These are phyloP conservation scores for Pichiaceae sp. DNA, from an alignment of 1,139 yeast genomes.

Conservation along the genomic window DNA sequence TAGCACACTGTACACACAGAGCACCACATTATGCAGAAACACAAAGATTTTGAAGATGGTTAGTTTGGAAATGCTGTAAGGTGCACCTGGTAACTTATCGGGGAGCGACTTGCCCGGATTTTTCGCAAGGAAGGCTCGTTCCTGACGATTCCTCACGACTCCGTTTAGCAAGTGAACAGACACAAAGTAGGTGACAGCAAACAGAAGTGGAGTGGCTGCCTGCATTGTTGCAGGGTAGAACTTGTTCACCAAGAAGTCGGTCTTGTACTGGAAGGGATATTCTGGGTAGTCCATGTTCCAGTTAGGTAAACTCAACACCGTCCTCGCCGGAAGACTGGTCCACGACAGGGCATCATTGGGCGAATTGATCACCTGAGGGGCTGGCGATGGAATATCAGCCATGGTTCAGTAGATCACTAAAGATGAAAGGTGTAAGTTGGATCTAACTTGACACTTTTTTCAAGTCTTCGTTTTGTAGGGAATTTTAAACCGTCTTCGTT, in stretches of 20 bases:
- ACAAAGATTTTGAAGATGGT: constrained; percentile 46
- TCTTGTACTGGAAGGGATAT: constrained; percentile 19
- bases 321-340: no score
- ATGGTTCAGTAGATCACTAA: no score
- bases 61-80: constrained; percentile 41
- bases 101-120: constrained; percentile 16
- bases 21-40: constrained; percentile 50
- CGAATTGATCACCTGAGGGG: no score
- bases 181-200: constrained; percentile 53
- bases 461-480: no score
- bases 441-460: no score
- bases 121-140: constrained; percentile 16
- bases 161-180: constrained; percentile 50
- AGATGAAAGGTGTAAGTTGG: no score
- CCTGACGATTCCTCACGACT: constrained; percentile 22
- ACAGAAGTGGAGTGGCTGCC: constrained; percentile 42
- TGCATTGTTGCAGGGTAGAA: constrained; percentile 29
- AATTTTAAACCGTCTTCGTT: no score
- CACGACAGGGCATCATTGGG: no score
- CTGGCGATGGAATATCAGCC: no score
- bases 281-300: constrained; percentile 16
- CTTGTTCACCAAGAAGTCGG: constrained; percentile 9
- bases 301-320: constrained; percentile 17
- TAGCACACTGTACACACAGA: constrained; percentile 65
- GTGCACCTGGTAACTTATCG: constrained; percentile 46